phyloP scores from a whole-genome alignment of 208 protist species.

The Endotrypanum monterogeii region DNA sequence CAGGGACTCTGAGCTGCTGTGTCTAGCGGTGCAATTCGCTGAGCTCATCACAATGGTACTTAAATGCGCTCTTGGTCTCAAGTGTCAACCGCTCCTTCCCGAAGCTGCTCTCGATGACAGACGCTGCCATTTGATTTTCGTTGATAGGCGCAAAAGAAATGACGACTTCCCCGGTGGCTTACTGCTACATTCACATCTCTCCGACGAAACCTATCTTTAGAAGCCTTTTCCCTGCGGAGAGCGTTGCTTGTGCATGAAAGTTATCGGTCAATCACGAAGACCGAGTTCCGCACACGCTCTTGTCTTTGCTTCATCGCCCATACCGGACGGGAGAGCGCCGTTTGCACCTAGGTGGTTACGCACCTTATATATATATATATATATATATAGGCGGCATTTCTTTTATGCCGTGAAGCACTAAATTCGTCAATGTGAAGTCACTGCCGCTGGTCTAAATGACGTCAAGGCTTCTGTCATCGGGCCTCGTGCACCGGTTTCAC shows the following conservation, averaged over 20 bases:
- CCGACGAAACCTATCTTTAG: slow-evolving; percentile 1
- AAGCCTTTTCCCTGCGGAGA: not conserved
- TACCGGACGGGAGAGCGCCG: not conserved
- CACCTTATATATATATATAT: slow-evolving; percentile 17
- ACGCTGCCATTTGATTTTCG: slow-evolving; percentile 32
- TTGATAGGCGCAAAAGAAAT: not conserved
- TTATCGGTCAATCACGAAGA: slow-evolving; percentile 6
- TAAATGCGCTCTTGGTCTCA: slow-evolving; percentile 40
- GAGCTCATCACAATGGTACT: slow-evolving; percentile 56
- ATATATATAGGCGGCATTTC: slow-evolving; percentile 32
- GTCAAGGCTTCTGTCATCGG: not conserved
- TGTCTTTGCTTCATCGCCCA: not conserved
- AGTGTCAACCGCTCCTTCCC: slow-evolving; percentile 32
- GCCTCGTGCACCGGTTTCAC: not conserved
- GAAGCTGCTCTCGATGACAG: slow-evolving; percentile 73
- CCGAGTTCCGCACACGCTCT: slow-evolving; percentile 22
- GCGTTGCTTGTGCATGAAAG: slow-evolving; percentile 43
- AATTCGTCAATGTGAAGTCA: slow-evolving; percentile 6
- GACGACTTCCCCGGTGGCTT: slow-evolving; percentile 9
- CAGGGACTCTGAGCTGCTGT: slow-evolving; percentile 29
- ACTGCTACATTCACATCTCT: slow-evolving; percentile 12
- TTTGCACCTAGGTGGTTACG: not conserved
- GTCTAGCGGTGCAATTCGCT: slow-evolving; percentile 47
- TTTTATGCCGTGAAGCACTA: slow-evolving; percentile 18
- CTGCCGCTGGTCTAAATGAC: not conserved